Evolutionary conservation across 2,329 filamentous ascomycete genomes (phyloP), one percentile per base, ranked within the genome.

Genomic region (Helotiales sp.): DNA sequence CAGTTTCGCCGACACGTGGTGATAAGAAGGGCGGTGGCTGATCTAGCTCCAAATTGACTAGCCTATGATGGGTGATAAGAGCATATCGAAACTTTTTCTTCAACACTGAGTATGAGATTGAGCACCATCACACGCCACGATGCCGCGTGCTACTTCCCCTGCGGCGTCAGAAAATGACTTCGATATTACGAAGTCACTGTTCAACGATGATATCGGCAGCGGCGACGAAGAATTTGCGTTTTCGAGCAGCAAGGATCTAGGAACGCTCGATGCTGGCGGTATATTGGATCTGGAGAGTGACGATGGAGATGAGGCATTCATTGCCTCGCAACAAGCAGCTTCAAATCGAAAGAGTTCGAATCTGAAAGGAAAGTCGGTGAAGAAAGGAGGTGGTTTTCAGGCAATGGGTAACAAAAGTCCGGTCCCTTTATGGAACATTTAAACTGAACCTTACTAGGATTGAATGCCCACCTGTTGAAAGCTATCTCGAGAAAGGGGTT

Each of bases 361-460:
- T 70, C 67, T 95, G 7, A 95, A 93, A 73, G 90, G 91, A 19
- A 89, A 89, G 62, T 88, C 87, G 2, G 90, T 91, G 30, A 97
- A 97, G 79, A 99, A 98, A 75, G 90, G 93, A 34, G 95, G 95
- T 68, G 95, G 93, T 52, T 99, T 99, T 71, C 95, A 99, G 73
- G 88, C 90, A 47, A 97, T 99, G 93, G 90, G 84, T 87, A 75
- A 58, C 76, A 62, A n/a, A 50, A 25, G 29, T n/a, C 25, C 29
- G 44, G 2, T n/a, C n/a, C 22, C 36, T 29, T n/a, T 50, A 40
- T 38, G 22, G 13, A 44, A 46, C 47, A 40, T 31, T 25, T 19
- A 6, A 58, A 33, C 64, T 66, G 60, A 68, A 34, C 34, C n/a
- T 46, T 42, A 22, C 5, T 15, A 88, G 85, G 90, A 36, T 77